Evolutionary conservation across 495 filamentous ascomycete genomes (phyloP), one percentile per base, ranked within the genome.

Genomic region (Apodospora peruviana): DNA sequence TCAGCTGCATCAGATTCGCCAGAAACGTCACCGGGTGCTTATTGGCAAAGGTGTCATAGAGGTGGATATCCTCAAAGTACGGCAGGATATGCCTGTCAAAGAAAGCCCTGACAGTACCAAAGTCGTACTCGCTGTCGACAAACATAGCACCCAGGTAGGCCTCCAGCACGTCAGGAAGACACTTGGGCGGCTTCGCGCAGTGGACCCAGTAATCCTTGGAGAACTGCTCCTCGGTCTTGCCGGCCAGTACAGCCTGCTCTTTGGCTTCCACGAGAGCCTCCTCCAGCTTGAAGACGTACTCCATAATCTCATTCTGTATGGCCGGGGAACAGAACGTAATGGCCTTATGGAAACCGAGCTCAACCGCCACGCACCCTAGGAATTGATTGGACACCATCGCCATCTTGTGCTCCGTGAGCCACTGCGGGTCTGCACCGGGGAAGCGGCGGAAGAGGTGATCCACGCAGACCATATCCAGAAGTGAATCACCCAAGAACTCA

Each of bases 361-460:
- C 74, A 11, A 91, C 88, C 51, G 84, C 83, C 5, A 97, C 62
- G 18, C 86, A 86, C 11, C 87, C 91, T 0, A 96, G 73, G 59
- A 96, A 98, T 50, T 90, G 91, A 71, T 98, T 98, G 12, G 90
- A 95, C 2, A 93, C 91, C 91, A 98, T 95, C 9, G 94, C 90
- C 90, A 95, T 96, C 77, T 96, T 98, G 72, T 98, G 94, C 68
- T 98, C 93, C 1, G 93, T 98, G 25, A 98, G 77, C 93, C 93
- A 98, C 62, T 96, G 90, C 1, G 93, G 91, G 60, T 96, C 91
- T 50, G 82, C 82, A 38, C 80, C 75, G 0, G 90, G 89, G 61
- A 85, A 88, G 10, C 74, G 75, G 51, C 82, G 69, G 65, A 87
- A 98, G 16, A 98, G 70, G 51, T 86, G 79, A 44, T 88, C 83